phyloP scores from a whole-genome alignment of 169 alveolate genomes.

The Plasmodium chabaudi region DNA sequence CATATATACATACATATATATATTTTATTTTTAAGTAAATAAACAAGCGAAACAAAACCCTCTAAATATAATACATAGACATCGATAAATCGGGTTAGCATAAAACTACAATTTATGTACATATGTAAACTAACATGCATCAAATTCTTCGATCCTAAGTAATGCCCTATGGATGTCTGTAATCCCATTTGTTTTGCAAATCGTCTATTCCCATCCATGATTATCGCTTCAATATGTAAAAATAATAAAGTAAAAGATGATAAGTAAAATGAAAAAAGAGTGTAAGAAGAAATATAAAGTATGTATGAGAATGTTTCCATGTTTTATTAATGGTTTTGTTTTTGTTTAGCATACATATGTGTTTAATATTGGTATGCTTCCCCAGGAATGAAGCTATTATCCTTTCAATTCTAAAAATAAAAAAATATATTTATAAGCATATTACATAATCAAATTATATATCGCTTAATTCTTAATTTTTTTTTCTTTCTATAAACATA shows the following conservation, averaged over 20 bases:
- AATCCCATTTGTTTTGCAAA: constrained; percentile 84
- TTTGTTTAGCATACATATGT: constrained; percentile 66
- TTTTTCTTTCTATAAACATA: not conserved
- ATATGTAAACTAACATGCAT: constrained; percentile 45
- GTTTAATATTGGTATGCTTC: constrained; percentile 39
- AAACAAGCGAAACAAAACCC: too few relatives aligned
- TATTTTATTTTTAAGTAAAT: not conserved
- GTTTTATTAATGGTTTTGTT: constrained; percentile 7
- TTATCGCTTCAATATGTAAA: constrained; percentile 86
- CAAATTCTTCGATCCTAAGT: constrained; percentile 79
- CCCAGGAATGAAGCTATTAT: constrained; percentile 49
- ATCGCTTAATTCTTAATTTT: not conserved
- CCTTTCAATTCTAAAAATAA: constrained; percentile 60
- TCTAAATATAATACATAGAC: not conserved
- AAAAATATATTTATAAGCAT: not conserved
- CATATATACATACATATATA: not conserved
- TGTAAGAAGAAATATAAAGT: not conserved
- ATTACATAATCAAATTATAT: not conserved
- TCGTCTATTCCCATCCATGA: constrained; percentile 94
- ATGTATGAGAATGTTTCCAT: not conserved
- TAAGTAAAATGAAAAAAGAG: not conserved
- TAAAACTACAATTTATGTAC: not conserved
- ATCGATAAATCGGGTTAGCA: not conserved
- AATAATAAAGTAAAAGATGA: not conserved
- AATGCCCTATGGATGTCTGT: constrained; percentile 83